A percentile compares a stretch with the other conserved stretches of the same genome.
Evolutionary conservation across 805 yeast genomes (phyloP).

Genomic region (Komagataella phaffii): DNA sequence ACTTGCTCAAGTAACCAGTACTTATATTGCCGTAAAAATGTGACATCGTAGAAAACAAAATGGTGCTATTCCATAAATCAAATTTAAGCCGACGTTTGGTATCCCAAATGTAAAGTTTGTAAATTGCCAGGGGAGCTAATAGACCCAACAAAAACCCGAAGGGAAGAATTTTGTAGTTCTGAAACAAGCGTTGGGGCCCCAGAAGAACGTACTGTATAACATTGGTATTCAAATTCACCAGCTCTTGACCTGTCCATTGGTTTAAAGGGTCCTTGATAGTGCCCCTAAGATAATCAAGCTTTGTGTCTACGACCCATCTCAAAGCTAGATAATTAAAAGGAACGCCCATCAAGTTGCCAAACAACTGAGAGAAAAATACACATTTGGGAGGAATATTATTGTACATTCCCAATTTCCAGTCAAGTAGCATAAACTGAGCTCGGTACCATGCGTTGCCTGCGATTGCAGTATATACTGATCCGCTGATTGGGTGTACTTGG

Average conservation of each 20-base stretch:
- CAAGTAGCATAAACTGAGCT: constrained; percentile 26
- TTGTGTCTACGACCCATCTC: constrained; percentile 29
- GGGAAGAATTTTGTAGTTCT: constrained; percentile 27
- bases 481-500: constrained; percentile 31
- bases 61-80: constrained; percentile 31
- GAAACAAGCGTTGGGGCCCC: constrained; percentile 31
- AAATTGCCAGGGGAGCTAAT: constrained; percentile 22
- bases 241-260: constrained; percentile 38
- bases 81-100: constrained; percentile 7
- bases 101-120: constrained; percentile 4
- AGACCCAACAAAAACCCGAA: constrained; percentile 29
- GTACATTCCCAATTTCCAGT: constrained; percentile 38
- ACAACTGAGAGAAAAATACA: constrained; percentile 35
- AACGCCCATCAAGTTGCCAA: constrained; percentile 39
- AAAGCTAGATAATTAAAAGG: constrained; percentile 36
- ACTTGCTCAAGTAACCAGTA: constrained; percentile 32
- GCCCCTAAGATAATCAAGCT: constrained; percentile 18
- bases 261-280: constrained; percentile 26
- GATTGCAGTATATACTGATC: constrained; percentile 33
- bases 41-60: constrained; percentile 32
- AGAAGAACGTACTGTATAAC: constrained; percentile 36
- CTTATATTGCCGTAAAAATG: constrained; percentile 34
- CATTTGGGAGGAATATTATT: constrained; percentile 36
- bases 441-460: constrained; percentile 42
- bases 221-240: constrained; percentile 28